phyloP scores from a whole-genome alignment of 2,329 filamentous ascomycete species.

The Sphaerulina vaccinii region DNA sequence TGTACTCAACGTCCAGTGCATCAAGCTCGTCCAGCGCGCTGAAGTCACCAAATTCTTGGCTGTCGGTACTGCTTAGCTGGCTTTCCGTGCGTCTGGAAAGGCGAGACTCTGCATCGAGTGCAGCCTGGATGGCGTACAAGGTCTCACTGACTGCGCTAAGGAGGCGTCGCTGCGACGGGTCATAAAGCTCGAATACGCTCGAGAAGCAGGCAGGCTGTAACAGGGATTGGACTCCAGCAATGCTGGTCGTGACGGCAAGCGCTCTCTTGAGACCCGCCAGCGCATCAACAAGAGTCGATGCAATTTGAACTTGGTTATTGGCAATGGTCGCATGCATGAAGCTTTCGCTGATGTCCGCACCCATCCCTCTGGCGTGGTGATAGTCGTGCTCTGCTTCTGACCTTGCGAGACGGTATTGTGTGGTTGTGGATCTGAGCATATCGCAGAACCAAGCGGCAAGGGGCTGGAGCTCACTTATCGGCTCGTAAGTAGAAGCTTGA shows the following conservation, averaged over 20 bases:
- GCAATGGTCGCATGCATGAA: constrained; percentile 54
- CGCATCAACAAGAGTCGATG: constrained; percentile 54
- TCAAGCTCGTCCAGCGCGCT: constrained; percentile 51
- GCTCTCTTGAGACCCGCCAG: constrained; percentile 52
- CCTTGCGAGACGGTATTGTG: constrained; percentile 56
- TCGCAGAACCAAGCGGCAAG: constrained; percentile 57
- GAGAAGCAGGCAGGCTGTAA: constrained; percentile 42
- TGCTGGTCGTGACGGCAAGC: constrained; percentile 40
- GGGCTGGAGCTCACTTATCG: constrained; percentile 44
- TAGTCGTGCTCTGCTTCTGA: constrained; percentile 58
- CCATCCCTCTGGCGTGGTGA: constrained; percentile 38
- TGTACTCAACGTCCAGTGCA: constrained; percentile 5
- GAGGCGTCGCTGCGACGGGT: constrained; percentile 43
- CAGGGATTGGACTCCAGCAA: constrained; percentile 32
- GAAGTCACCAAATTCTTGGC: constrained; percentile 64
- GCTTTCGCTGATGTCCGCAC: constrained; percentile 43
- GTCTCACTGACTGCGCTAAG: constrained; percentile 50
- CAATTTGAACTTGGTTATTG: constrained; percentile 58
- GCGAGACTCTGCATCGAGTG: constrained; percentile 33
- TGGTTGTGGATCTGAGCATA: constrained; percentile 53
- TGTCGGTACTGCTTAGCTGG: constrained; percentile 55
- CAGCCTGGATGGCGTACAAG: constrained; percentile 49
- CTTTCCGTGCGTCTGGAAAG: constrained; percentile 28
- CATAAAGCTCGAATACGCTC: constrained; percentile 53
- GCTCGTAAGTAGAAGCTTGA: constrained; percentile 55